Evolutionary conservation across 306 rosid species (phyloP).

Genomic region (Cucurbita ficifolia): DNA sequence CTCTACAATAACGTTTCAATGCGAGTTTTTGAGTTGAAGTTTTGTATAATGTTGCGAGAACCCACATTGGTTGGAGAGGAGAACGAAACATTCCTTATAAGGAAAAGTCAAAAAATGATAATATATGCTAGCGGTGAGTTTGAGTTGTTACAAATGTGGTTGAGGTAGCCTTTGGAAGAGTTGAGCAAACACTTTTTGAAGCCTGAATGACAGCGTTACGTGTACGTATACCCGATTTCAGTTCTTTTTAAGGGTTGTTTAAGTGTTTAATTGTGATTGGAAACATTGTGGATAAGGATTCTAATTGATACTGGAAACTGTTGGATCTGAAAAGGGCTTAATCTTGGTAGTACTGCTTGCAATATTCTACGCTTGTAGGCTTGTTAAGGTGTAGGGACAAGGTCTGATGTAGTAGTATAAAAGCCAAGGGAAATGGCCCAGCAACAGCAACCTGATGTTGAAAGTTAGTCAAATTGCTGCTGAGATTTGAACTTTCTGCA

Average conservation of each 20-base stretch:
- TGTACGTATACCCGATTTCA: constrained; percentile 3
- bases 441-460: constrained; percentile 30
- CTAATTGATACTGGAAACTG: constrained; percentile 66
- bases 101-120: no score
- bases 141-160: constrained; percentile 10
- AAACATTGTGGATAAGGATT: constrained; percentile 45
- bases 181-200: constrained; percentile 49
- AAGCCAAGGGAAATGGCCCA: constrained; percentile 49
- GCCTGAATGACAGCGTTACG: constrained; percentile 30
- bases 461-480: constrained; percentile 36
- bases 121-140: no score
- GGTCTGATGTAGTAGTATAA: constrained; percentile 71
- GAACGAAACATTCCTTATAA: no score
- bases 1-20: constrained; percentile 38
- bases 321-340: constrained; percentile 73
- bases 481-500: constrained; percentile 44
- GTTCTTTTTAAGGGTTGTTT: constrained; percentile 44
- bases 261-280: constrained; percentile 13
- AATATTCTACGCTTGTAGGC: constrained; percentile 65
- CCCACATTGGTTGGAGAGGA: no score
- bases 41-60: constrained; percentile 11
- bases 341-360: constrained; percentile 58
- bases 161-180: constrained; percentile 36
- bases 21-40: constrained; percentile 55
- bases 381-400: constrained; percentile 44